Conservation (phyloP, 108 stramenopile species). For the Nitzschia sp. region DNA sequence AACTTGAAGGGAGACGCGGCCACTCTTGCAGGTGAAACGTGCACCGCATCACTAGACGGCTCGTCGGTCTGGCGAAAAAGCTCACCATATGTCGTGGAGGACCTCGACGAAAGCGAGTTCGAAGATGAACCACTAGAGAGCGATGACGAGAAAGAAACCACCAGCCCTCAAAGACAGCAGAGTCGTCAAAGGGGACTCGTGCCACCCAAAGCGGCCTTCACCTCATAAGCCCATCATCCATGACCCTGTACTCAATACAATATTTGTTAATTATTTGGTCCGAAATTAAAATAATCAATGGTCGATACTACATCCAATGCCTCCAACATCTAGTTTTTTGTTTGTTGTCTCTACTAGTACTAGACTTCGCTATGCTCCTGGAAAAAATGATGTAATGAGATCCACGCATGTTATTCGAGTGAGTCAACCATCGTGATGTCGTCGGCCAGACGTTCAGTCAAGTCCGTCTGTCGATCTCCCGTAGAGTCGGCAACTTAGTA, state of each 20-base stretch:
- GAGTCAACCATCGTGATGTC: too few species aligned
- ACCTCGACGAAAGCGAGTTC: conserved; percentile 8
- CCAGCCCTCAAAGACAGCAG: neutral
- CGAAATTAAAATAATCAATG: neutral
- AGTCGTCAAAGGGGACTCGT: conserved; percentile 3
- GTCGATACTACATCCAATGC: too few species aligned
- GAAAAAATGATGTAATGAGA: too few species aligned
- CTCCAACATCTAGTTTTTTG: too few species aligned
- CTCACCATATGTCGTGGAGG: conserved; percentile 4
- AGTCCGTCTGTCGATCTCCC: too few species aligned
- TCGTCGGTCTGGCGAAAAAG: conserved; percentile 11
- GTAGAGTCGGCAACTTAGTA: too few species aligned
- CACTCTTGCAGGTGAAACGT: conserved; percentile 30
- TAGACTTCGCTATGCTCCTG: too few species aligned
- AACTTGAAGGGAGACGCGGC: conserved; percentile 15
- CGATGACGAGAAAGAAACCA: conserved; percentile 11
- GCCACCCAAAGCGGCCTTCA: neutral
- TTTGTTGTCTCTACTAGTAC: too few species aligned
- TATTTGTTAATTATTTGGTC: neutral
- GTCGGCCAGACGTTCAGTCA: too few species aligned
- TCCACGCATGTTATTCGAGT: too few species aligned
- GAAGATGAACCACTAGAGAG: conserved; percentile 34
- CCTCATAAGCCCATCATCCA: neutral
- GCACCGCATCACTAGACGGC: conserved; percentile 12
- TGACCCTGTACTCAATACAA: neutral